These are phyloP conservation scores for Picea sitchensis DNA, from an alignment of 75 land plant species.

Conservation along the genomic window DNA sequence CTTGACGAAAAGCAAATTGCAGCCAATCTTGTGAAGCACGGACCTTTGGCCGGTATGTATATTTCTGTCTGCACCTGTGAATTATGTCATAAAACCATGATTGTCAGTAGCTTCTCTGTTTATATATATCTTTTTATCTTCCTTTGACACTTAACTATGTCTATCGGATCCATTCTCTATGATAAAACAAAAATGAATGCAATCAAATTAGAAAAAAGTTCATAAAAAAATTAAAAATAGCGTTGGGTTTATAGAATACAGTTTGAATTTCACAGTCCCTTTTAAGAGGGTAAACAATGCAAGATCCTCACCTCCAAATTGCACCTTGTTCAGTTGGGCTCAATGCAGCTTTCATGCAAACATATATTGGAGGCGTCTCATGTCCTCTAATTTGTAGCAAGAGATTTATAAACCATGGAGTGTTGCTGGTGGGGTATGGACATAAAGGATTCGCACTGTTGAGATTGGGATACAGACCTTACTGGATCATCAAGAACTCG, in stretches of 20 bases:
- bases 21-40: constrained; percentile 40
- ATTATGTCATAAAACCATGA: too few relatives aligned
- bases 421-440: constrained; percentile 37
- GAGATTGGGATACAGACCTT: constrained; percentile 26
- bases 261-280: too few relatives aligned
- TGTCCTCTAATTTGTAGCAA: constrained; percentile 41
- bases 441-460: constrained; percentile 22
- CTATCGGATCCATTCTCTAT: background rate
- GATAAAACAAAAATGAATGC: background rate
- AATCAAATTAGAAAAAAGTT: background rate
- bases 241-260: too few relatives aligned
- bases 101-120: too few relatives aligned
- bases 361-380: constrained; percentile 41
- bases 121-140: too few relatives aligned
- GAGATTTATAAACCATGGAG: constrained; percentile 36
- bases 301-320: background rate
- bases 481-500: constrained; percentile 53
- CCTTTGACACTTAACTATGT: too few relatives aligned
- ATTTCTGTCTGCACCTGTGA: background rate
- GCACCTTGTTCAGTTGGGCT: constrained; percentile 24
- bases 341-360: constrained; percentile 49
- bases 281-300: too few relatives aligned
- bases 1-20: constrained; percentile 48
- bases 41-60: constrained; percentile 35
- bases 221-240: too few relatives aligned